These are phyloP conservation scores for Suhomyces wounanorum DNA, from an alignment of 1,139 yeast species.

Conservation along the genomic window DNA sequence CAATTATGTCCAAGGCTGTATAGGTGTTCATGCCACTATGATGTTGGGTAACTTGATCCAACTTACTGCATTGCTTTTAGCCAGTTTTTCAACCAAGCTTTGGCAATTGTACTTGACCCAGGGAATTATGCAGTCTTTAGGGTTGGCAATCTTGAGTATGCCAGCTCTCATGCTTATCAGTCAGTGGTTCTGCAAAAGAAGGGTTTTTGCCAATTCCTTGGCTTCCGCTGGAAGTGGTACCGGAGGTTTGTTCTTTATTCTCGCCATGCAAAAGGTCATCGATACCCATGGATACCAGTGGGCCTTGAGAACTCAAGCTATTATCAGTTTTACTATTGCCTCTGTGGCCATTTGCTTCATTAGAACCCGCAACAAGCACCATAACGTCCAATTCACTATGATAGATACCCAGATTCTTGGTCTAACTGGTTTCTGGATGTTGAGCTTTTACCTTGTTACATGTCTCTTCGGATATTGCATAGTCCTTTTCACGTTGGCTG, in stretches of 20 bases:
- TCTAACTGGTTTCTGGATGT: not conserved
- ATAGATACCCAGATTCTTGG: not conserved
- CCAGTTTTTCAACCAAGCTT: not conserved
- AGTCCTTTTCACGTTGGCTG: not conserved
- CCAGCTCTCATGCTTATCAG: conserved; percentile 39
- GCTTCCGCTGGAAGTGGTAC: not conserved
- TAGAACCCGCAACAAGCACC: not conserved
- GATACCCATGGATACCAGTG: not conserved
- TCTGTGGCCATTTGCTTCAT: not conserved
- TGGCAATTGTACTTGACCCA: not conserved
- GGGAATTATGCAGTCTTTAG: conserved; percentile 13
- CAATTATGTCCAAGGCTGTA: not conserved
- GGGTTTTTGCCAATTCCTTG: not conserved
- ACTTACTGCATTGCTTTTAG: not conserved
- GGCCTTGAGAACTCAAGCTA: not conserved
- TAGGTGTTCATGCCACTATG: not conserved
- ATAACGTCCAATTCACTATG: not conserved
- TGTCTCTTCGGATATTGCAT: not conserved
- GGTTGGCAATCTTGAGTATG: conserved; percentile 52
- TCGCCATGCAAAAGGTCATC: not conserved
- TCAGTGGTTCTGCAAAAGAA: conserved; percentile 55
- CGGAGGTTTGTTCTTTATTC: not conserved
- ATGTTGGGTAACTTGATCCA: not conserved
- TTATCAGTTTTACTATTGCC: not conserved
- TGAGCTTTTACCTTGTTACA: not conserved